These are phyloP conservation scores for Pythium myriotylum DNA, from an alignment of 352 stramenopile genomes.

Conservation along the genomic window DNA sequence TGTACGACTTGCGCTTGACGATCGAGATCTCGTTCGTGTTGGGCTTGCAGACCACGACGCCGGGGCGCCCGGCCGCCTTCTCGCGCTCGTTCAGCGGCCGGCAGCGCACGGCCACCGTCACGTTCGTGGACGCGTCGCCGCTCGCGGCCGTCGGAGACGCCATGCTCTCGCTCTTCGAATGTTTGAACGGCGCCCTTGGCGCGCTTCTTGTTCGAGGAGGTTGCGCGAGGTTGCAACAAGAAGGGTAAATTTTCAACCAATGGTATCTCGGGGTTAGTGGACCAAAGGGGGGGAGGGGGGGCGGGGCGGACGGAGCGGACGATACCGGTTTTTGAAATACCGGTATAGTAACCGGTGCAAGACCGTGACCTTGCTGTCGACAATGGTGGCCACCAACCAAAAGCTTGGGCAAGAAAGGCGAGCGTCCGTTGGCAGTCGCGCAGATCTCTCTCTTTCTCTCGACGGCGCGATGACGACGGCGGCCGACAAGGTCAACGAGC, in stretches of 20 bases:
- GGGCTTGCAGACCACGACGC: constrained; percentile 87
- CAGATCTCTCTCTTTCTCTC: constrained; percentile 2
- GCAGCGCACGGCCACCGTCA: constrained; percentile 91
- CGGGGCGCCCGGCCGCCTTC: constrained; percentile 68
- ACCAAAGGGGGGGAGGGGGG: too few species aligned
- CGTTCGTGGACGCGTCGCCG: constrained; percentile 51
- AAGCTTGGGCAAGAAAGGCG: not conserved
- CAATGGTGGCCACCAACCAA: constrained; percentile 36
- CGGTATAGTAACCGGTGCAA: constrained; percentile 22
- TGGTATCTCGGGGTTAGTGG: constrained; percentile 1
- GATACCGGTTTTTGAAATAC: constrained; percentile 8
- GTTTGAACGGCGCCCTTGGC: constrained; percentile 16
- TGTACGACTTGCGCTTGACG: constrained; percentile 90
- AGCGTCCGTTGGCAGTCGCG: constrained; percentile 24
- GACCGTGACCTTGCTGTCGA: not conserved
- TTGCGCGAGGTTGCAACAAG: constrained; percentile 6
- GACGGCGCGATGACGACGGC: constrained; percentile 28
- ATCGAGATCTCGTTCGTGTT: constrained; percentile 86
- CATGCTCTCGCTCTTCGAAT: constrained; percentile 26
- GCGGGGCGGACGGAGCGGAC: constrained; percentile 10
- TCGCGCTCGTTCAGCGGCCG: constrained; percentile 90
- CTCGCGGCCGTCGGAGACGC: constrained; percentile 13
- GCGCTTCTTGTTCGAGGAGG: constrained; percentile 4
- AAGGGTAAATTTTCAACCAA: constrained; percentile 22
- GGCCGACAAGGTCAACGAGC: constrained; percentile 64